These are phyloP conservation scores for Wallacemonas collosoma DNA, from an alignment of 208 protist genomes.

Conservation along the genomic window DNA sequence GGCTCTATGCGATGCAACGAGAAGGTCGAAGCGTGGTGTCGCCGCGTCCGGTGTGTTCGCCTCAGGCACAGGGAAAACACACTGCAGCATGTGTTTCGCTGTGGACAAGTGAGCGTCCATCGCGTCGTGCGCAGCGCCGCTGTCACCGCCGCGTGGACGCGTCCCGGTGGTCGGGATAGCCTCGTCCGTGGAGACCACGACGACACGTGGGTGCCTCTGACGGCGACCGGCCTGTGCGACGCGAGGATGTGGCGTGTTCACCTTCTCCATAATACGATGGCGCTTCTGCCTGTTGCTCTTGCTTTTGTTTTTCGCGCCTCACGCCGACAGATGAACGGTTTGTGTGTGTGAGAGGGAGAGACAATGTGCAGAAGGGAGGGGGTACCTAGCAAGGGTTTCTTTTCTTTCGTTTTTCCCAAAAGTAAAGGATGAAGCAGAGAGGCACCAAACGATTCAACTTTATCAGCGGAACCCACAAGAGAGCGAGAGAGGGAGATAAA, in stretches of 20 bases:
- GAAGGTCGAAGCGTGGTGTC: not conserved
- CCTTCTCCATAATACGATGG: not conserved
- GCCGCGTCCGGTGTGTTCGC: not conserved
- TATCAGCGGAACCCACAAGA: no score
- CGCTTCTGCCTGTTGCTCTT: not conserved
- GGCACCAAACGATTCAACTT: no score
- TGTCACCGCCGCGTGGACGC: not conserved
- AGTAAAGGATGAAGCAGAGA: no score
- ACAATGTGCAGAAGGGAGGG: not conserved
- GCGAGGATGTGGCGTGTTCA: no score
- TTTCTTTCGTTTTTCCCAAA: no score
- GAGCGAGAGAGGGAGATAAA: no score
- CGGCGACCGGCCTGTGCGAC: not conserved
- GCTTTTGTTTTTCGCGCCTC: not conserved
- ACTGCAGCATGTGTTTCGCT: conserved; percentile 42
- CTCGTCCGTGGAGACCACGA: conserved; percentile 17
- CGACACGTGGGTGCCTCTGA: conserved; percentile 11
- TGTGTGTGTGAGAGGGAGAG: conserved; percentile 1
- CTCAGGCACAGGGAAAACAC: conserved; percentile 26
- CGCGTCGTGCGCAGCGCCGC: conserved; percentile 14
- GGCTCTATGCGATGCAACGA: conserved; percentile 17
- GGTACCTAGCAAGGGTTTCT: no score
- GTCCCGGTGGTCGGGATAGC: conserved; percentile 15
- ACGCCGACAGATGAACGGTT: not conserved
- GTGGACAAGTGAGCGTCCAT: conserved; percentile 12